Conservation (phyloP, 1,284 basidiomycete genomes). For the Ceratobasidium sp. region DNA sequence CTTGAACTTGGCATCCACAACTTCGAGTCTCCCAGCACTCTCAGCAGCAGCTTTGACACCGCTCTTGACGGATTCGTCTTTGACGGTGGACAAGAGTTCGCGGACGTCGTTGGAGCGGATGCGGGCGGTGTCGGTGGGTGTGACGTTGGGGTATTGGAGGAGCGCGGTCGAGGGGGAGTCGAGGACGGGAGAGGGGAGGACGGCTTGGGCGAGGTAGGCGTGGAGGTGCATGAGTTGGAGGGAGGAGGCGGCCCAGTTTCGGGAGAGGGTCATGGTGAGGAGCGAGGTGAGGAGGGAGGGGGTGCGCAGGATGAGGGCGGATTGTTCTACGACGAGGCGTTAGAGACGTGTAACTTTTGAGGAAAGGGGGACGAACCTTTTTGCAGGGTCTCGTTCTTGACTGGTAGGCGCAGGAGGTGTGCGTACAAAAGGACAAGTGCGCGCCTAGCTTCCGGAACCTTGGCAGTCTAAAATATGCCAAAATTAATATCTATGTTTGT, state of each 20-base stretch:
- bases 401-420: constrained; percentile 83
- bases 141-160: constrained; percentile 84
- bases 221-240: constrained; percentile 86
- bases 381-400: constrained; percentile 69
- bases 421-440: constrained; percentile 87
- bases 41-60: constrained; percentile 79
- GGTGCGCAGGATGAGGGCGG: constrained; percentile 74
- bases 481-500: neutral
- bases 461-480: constrained; percentile 28
- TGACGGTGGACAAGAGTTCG: constrained; percentile 32
- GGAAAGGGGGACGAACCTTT: constrained; percentile 72
- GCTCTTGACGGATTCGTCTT: constrained; percentile 58
- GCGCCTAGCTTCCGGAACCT: constrained; percentile 56
- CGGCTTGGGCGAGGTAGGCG: constrained; percentile 87
- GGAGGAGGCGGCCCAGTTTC: constrained; percentile 92
- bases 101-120: constrained; percentile 44
- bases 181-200: constrained; percentile 64
- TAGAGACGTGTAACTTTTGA: too few species aligned
- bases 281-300: constrained; percentile 86
- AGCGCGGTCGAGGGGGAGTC: constrained; percentile 56
- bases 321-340: constrained; percentile 68
- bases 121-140: constrained; percentile 57
- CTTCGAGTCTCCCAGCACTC: constrained; percentile 84
- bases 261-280: constrained; percentile 85
- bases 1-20: constrained; percentile 90